These are phyloP conservation scores for Bretschneidera sinensis DNA, from an alignment of 345 rosid genomes.

Conservation along the genomic window DNA sequence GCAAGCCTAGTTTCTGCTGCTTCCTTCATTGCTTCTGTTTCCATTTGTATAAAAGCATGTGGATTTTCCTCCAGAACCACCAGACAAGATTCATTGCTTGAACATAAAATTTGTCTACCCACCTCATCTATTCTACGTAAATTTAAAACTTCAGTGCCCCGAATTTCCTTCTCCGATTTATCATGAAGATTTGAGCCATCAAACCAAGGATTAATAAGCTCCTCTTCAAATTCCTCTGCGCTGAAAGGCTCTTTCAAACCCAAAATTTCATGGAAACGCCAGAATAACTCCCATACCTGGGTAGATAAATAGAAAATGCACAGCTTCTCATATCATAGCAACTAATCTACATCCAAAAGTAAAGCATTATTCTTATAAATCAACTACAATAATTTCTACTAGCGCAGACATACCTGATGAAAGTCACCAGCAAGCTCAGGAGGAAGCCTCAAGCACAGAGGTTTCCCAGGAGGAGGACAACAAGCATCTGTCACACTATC, in stretches of 20 bases:
- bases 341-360: neutral
- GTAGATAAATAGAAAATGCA: conserved; percentile 17
- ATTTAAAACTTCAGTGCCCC: conserved; percentile 28
- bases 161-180: conserved; percentile 30
- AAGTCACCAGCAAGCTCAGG: conserved; percentile 77
- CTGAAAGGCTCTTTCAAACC: conserved; percentile 58
- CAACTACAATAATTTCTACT: conserved; percentile 1
- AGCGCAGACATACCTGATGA: conserved; percentile 60
- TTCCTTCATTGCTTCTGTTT: conserved; percentile 34
- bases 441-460: conserved; percentile 62
- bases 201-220: conserved; percentile 59
- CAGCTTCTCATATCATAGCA: conserved; percentile 9
- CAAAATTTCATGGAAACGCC: conserved; percentile 73
- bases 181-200: conserved; percentile 31
- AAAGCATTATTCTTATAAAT: conserved; percentile 13
- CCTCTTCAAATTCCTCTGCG: conserved; percentile 66
- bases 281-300: conserved; percentile 76
- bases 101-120: conserved; percentile 25
- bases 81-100: conserved; percentile 28
- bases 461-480: conserved; percentile 65
- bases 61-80: conserved; percentile 25
- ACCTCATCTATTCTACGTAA: conserved; percentile 23
- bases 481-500: conserved; percentile 26
- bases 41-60: conserved; percentile 35
- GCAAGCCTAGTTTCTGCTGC: conserved; percentile 31